Conservation (phyloP, 1,284 basidiomycete species). For the Violaceomyces palustris region DNA sequence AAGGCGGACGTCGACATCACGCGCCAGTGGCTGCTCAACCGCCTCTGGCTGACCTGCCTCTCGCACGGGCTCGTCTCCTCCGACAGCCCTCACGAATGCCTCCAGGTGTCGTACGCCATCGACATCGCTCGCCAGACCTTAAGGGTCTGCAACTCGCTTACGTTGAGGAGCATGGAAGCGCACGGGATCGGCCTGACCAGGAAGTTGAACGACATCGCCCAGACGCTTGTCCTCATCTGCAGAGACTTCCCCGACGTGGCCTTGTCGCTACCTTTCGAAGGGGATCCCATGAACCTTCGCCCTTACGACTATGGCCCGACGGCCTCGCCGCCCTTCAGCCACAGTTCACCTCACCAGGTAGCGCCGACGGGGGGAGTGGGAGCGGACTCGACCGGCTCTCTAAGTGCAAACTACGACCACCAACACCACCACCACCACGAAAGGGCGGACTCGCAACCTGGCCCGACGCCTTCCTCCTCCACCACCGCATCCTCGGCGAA, state of each 20-base stretch:
- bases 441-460: too few relatives aligned
- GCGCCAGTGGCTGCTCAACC: constrained; percentile 36
- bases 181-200: constrained; percentile 37
- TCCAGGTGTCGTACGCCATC: constrained; percentile 33
- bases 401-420: too few relatives aligned
- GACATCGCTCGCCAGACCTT: constrained; percentile 36
- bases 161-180: constrained; percentile 34
- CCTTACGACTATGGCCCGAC: constrained; percentile 19
- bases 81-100: constrained; percentile 15
- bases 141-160: constrained; percentile 32
- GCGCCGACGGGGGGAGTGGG: too few relatives aligned
- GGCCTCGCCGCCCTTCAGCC: constrained; percentile 8
- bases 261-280: constrained; percentile 25
- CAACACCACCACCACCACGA: constrained; percentile 1
- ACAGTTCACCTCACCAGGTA: too few relatives aligned
- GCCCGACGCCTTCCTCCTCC: not conserved
- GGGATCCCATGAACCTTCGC: constrained; percentile 25
- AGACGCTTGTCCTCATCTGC: constrained; percentile 36
- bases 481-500: not conserved
- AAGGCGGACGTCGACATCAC: constrained; percentile 42
- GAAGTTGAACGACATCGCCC: constrained; percentile 42
- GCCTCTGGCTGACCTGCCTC: constrained; percentile 36
- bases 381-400: too few relatives aligned
- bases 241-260: constrained; percentile 28
- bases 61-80: constrained; percentile 22